Conservation (phyloP, 1,284 basidiomycete genomes). For the Ceratobasidium sp. region DNA sequence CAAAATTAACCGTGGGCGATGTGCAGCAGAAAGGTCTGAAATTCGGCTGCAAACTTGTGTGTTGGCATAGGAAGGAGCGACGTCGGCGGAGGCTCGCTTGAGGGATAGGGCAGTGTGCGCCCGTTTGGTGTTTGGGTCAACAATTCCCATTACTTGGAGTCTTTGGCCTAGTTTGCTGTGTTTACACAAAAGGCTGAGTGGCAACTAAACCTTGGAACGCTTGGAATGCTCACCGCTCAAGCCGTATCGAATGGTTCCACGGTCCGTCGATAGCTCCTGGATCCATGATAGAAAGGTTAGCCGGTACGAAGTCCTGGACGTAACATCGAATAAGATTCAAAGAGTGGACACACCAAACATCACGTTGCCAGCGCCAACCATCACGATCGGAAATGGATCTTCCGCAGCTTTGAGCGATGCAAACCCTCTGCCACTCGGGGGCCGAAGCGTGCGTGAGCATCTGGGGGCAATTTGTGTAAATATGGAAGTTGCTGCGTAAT, state of each 20-base stretch:
- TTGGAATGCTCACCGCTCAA: constrained; percentile 77
- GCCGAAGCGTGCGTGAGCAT: not conserved
- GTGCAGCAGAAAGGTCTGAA: constrained; percentile 75
- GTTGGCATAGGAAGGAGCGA: constrained; percentile 88
- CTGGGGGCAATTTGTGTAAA: not conserved
- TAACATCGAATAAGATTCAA: constrained; percentile 4
- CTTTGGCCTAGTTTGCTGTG: constrained; percentile 92
- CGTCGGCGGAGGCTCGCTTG: constrained; percentile 93
- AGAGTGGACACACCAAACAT: constrained; percentile 77
- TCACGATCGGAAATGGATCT: constrained; percentile 64
- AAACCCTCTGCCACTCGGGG: not conserved
- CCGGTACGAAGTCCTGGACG: not conserved
- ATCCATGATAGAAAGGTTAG: not conserved
- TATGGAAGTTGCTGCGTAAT: not conserved
- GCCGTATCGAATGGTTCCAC: constrained; percentile 95
- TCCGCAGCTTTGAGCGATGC: not conserved
- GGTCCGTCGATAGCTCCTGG: constrained; percentile 85
- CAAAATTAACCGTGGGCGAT: constrained; percentile 74
- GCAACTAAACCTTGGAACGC: not conserved
- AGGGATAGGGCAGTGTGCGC: constrained; percentile 84
- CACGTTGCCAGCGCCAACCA: constrained; percentile 93
- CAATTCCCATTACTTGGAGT: constrained; percentile 93
- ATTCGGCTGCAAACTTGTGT: constrained; percentile 89
- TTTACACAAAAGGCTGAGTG: constrained; percentile 45
- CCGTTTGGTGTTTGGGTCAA: constrained; percentile 91